Base-by-base conservation (phyloP, 345 rosid genomes). In the Zanthoxylum bungeanum region DNA sequence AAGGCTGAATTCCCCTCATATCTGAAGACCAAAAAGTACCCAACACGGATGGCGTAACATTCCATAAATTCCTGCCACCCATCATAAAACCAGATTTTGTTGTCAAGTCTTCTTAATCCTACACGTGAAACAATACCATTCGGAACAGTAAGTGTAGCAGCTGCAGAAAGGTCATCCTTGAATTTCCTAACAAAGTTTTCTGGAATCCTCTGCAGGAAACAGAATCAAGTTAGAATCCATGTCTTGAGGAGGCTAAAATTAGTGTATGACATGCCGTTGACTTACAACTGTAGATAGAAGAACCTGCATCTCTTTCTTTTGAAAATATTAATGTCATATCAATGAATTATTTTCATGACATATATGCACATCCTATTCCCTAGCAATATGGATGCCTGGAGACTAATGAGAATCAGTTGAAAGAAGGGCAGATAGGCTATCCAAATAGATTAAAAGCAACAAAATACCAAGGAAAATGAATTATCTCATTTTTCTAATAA, bases 31-130 rank as follows among this genome's bases (percentile, higher is more conserved):
- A 93, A 71, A 81, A 93, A 80, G 82, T 85, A 92, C 52, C 98
- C 97, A 76, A 85, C 78, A 69, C 86, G 84, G 44, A 93, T 89
- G 55, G 82, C 74, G 80, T 86, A 89, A 34, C 89, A 88, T 63
- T 91, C 93, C 27, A 93, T 85, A 76, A 93, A 91, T 75, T 87
- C 92, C 77, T 85, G 91, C 98, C 97, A 93, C 60, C 90, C 92
- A 50, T 89, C 90, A 75, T 82, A 81, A 73, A 93, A 89, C 97
- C 95, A 93, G 64, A 86, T 73, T 79, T 85, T 91, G 81, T 84
- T 81, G 34, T 89, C 89, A 60, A 75, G 79, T 86, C 86, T 93
- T 76, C 77, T 81, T 70, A 93, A 83, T 72, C 97, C 97, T 60
- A 91, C 85, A 47, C 86, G 90, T 78, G 90, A 93, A 72, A 85